Evolutionary conservation across 768 basidiomycete species (phyloP), one percentile per base, ranked within the genome.

Genomic region (Termitomyces eurrhizus): DNA sequence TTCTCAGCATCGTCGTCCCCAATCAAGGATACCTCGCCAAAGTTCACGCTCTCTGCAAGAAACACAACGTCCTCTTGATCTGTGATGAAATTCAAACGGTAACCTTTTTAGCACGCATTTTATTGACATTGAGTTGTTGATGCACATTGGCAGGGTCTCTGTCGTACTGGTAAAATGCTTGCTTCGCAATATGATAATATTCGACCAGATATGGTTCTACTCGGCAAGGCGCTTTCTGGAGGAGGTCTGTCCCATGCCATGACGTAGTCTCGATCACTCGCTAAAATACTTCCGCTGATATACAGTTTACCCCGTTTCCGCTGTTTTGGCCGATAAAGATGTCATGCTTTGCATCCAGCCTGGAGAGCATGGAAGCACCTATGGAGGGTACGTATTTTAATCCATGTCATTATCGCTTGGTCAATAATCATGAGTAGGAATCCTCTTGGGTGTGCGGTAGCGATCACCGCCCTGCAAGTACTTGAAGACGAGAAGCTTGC

Each of bases 81-180:
- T 95, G 93, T 66, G 97, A 99, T 66, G 97, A 99, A 74, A 95
- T 99, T 63, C 97, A 99, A 75, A 98, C 97, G 45, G 92, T 92
- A 58, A 58, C 78, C 48, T 73, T 61, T 21, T n/a, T 52, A 36
- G 62, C 48, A 54, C 3, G 44, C 21, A 18, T n/a, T 52, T 8
- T 57, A 62, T 29, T 1, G 52, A 39, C 29, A 24, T 53, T 1
- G 29, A 24, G 11, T 24, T 37, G 6, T 16, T 50, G 39, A 57
- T 18, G 41, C 46, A 32, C 56, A 42, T 56, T 26, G 53, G 44
- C 68, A 93, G 86, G 96, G 96, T 45, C 79, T 99, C 33, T 90
- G 91, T 64, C 82, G 96, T 46, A 98, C 96, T 0, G 96, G 96
- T 42, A 95, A 91, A 80, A 85, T 98, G 87, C 85, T 98, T 51